phyloP scores from a whole-genome alignment of 768 basidiomycete genomes.

The Rhodotorula toruloides region DNA sequence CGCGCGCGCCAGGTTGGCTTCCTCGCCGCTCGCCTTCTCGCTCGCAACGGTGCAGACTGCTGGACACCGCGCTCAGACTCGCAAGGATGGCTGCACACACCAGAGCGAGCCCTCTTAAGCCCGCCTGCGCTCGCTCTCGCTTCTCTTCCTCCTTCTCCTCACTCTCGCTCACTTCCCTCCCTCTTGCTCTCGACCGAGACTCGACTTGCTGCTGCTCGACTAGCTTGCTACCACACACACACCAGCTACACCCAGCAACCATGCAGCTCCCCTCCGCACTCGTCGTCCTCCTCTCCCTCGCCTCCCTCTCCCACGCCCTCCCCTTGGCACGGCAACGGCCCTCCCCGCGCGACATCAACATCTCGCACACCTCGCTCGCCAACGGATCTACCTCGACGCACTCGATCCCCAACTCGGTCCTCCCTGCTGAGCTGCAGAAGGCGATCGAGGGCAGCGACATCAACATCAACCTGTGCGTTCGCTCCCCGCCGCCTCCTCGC shows the following conservation, averaged over 20 bases:
- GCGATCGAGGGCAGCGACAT: slow-evolving; percentile 34
- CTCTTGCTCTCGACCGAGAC: background rate
- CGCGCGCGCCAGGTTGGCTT: background rate
- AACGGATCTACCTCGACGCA: slow-evolving; percentile 25
- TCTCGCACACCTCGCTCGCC: slow-evolving; percentile 30
- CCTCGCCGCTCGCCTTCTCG: background rate
- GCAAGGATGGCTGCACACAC: background rate
- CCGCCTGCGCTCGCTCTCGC: too few species aligned
- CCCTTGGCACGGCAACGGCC: background rate
- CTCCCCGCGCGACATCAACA: slow-evolving; percentile 27
- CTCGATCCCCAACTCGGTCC: slow-evolving; percentile 20
- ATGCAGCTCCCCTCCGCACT: slow-evolving; percentile 19
- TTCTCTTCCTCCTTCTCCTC: background rate
- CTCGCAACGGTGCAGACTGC: background rate
- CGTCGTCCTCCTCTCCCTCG: slow-evolving; percentile 13
- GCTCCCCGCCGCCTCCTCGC: background rate
- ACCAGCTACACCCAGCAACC: background rate
- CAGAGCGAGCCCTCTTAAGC: background rate
- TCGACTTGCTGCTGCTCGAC: background rate
- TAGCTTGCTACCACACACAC: background rate
- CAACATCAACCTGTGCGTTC: slow-evolving; percentile 39
- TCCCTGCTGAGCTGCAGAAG: slow-evolving; percentile 16
- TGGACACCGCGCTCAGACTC: too few species aligned
- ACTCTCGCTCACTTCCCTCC: background rate
- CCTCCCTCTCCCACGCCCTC: background rate